phyloP scores from a whole-genome alignment of 345 rosid genomes.

The Cardamine occulta region DNA sequence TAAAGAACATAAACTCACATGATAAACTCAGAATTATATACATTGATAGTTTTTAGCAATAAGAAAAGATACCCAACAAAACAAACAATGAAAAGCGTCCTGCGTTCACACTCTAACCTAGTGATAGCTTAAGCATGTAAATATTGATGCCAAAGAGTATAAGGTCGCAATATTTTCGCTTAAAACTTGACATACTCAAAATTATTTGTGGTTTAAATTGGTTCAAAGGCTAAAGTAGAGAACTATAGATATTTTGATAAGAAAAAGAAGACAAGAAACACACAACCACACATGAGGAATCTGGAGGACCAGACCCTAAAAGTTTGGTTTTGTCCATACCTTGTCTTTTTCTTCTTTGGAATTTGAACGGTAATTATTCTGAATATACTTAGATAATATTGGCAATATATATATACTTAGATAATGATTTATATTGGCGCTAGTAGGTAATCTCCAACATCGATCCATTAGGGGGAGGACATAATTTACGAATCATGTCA shows the following conservation, averaged over 20 bases:
- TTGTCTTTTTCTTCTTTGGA: conserved; percentile 38
- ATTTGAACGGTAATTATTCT: conserved; percentile 6
- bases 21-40: background rate
- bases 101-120: conserved; percentile 10
- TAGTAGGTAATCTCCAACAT: background rate
- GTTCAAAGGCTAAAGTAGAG: conserved; percentile 6
- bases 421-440: background rate
- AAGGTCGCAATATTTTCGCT: background rate
- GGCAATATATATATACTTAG: background rate
- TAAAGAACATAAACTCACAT: background rate
- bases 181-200: background rate
- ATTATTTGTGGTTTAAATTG: conserved; percentile 11
- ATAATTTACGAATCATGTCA: too few species aligned
- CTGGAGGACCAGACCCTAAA: conserved; percentile 34
- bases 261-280: conserved; percentile 26
- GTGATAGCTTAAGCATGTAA: background rate
- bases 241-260: conserved; percentile 8
- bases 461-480: background rate
- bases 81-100: conserved; percentile 18
- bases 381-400: background rate
- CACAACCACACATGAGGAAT: conserved; percentile 42
- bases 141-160: background rate
- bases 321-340: conserved; percentile 43
- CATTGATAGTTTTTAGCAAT: background rate
- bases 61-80: conserved; percentile 10